These are phyloP conservation scores for Medicago truncatula DNA, from an alignment of 306 rosid genomes.

Conservation along the genomic window MtrunA17r5.0-ANR NC_053044.1:43745001-43745500, in stretches of 20 bases:
- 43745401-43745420: neutral
- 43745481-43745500: constrained; percentile 51
- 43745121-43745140: constrained; percentile 85
- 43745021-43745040: constrained; percentile 92
- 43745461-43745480: constrained; percentile 44
- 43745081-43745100: constrained; percentile 87
- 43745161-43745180: constrained; percentile 63
- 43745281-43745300: constrained; percentile 89
- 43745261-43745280: constrained; percentile 56
- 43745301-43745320: constrained; percentile 89
- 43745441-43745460: constrained; percentile 29
- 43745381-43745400: constrained; percentile 23
- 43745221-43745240: constrained; percentile 92
- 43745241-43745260: constrained; percentile 55
- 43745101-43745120: constrained; percentile 99
- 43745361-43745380: constrained; percentile 64
- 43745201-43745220: constrained; percentile 85
- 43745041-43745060: constrained; percentile 86
- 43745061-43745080: constrained; percentile 90
- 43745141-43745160: constrained; percentile 96
- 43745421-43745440: constrained; percentile 10
- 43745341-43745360: constrained; percentile 91
- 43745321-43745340: constrained; percentile 91
- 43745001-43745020: constrained; percentile 89
- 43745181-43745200: constrained; percentile 89